These are phyloP conservation scores for Phialophora verrucosa DNA, from an alignment of 2,329 filamentous ascomycete genomes.

Conservation along the genomic window DNA sequence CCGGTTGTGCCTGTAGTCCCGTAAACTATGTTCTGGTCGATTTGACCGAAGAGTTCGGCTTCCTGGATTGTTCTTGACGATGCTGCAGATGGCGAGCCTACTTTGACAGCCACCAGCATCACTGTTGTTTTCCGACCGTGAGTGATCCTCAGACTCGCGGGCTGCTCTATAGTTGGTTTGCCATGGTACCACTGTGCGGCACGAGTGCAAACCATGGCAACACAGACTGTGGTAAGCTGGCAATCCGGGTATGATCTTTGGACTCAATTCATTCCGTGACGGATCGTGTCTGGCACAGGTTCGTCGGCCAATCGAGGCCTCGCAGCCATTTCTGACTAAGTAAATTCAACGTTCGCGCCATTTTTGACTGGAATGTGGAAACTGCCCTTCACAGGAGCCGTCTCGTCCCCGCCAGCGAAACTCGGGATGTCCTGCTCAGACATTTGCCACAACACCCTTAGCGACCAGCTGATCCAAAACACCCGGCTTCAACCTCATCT, in stretches of 20 bases:
- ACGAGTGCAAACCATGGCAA: neutral
- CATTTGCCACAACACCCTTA: constrained; percentile 32
- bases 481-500: constrained; percentile 52
- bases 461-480: constrained; percentile 44
- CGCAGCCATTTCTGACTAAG: neutral
- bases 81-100: too few relatives aligned
- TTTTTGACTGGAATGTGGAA: neutral
- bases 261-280: neutral
- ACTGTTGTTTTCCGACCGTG: neutral
- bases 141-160: neutral
- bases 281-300: neutral
- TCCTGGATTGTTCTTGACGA: neutral
- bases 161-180: neutral
- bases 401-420: neutral
- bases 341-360: neutral
- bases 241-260: neutral
- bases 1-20: neutral
- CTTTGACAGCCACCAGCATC: neutral
- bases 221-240: neutral
- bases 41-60: neutral
- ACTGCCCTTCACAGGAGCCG: neutral
- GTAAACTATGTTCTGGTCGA: neutral
- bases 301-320: neutral
- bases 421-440: constrained; percentile 16
- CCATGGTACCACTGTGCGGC: neutral